Base-by-base conservation (phyloP, 768 basidiomycete species). In the Candolleomyces eurysporus region DNA sequence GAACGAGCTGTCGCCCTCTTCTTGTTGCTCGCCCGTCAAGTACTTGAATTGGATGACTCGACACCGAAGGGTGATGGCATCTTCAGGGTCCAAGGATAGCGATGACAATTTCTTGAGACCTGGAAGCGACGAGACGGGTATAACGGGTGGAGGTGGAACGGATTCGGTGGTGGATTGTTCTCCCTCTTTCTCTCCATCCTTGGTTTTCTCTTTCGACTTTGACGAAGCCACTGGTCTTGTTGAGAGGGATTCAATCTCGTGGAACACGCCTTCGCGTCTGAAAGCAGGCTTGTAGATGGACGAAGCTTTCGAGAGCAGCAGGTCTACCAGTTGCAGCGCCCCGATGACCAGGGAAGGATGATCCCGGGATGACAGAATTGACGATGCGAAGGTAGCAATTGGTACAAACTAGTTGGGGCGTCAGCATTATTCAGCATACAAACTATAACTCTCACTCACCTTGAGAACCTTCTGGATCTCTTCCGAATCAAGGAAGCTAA, bases 211-310 rank as follows among this genome's bases (percentile, higher is more conserved):
- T 63, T 87, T 89, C 4, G 73, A 67, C 64, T 80, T 82, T n/a
- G 75, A 71, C 10, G 73, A 79, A 5, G 82, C 77, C 40, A 96
- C 77, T 8, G 82, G 69, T 54, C 89, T 84, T 13, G 81, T 81
- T 7, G 94, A 89, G 31, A 96, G 76, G 9, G 78, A 72, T 65
- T 95, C 94, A 42, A 99, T 87, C 72, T 98, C 97, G 73, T 98
- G 92, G 73, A 97, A 88, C 31, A 98, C 97, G 9, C 97, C 97
- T 75, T 99, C 96, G 31, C 96, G 83, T 21, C 92, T 87, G 82
- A 98, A 94, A 0, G 90, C 87, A 17, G 93, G 90, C 69, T 87
- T 88, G 75, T 97, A 98, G 56, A 93, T 82, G 13, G 85, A 78
- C 9, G 93, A 89, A 48, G 94, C 81, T 73, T 97, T 98, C 69